Evolutionary conservation across 2,329 filamentous ascomycete species (phyloP).

Genomic region (Apiospora malaysiana): DNA sequence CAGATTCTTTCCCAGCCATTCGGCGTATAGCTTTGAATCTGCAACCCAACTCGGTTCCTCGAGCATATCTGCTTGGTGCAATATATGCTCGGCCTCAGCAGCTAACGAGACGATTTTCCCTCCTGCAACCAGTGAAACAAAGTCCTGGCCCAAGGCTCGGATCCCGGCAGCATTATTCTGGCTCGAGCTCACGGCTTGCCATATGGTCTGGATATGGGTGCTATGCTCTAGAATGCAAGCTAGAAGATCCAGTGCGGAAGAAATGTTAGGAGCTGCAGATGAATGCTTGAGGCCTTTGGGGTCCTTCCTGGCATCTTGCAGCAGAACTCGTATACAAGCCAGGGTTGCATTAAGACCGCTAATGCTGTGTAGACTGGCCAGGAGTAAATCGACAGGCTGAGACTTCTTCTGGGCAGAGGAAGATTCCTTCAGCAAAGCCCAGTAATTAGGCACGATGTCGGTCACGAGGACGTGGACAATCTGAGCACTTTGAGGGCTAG

Average conservation of each 20-base stretch:
- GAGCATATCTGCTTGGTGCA: constrained; percentile 44
- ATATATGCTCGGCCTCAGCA: constrained; percentile 60
- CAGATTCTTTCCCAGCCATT: constrained; percentile 75
- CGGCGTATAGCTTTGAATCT: constrained; percentile 67
- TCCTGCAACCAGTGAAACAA: constrained; percentile 53
- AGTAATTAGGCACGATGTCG: constrained; percentile 82
- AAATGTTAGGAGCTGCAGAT: constrained; percentile 50
- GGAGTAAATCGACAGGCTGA: constrained; percentile 56
- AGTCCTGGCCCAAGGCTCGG: constrained; percentile 48
- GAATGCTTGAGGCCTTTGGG: constrained; percentile 45
- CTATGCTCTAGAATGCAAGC: constrained; percentile 47
- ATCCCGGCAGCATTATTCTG: constrained; percentile 30
- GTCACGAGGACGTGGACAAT: constrained; percentile 77
- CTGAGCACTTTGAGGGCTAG: constrained; percentile 73
- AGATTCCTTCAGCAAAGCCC: constrained; percentile 66
- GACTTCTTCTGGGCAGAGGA: constrained; percentile 33
- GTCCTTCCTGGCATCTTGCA: constrained; percentile 54
- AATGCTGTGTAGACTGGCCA: constrained; percentile 73
- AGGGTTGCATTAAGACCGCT: constrained; percentile 80
- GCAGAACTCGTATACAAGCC: constrained; percentile 68
- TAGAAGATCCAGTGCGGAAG: constrained; percentile 51
- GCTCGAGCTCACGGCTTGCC: constrained; percentile 29
- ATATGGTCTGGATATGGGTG: constrained; percentile 33
- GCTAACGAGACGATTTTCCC: constrained; percentile 56
- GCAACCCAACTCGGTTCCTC: constrained; percentile 62